phyloP scores from a whole-genome alignment of 768 basidiomycete genomes.

The Cystobasidium ongulense region DNA sequence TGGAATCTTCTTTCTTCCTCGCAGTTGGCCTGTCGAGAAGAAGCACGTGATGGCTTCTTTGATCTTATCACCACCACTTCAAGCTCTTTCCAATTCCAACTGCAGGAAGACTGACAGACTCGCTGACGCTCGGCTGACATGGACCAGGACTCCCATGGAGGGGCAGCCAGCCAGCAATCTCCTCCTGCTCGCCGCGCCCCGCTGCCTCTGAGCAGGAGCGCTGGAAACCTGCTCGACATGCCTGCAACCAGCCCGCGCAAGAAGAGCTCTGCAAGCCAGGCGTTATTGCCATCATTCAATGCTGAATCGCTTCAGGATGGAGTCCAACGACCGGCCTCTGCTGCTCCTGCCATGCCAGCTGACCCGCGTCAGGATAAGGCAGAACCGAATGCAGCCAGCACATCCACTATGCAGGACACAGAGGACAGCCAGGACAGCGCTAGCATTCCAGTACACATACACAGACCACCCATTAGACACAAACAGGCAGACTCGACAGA shows the following conservation, averaged over 20 bases:
- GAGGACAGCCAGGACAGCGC: not conserved
- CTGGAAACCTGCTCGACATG: not conserved
- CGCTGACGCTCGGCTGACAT: no score
- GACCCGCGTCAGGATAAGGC: not conserved
- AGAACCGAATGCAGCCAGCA: not conserved
- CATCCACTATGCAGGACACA: not conserved
- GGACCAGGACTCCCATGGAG: no score
- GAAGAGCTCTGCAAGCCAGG: not conserved
- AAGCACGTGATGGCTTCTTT: slow-evolving; percentile 10
- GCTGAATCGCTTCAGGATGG: not conserved
- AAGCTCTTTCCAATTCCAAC: no score
- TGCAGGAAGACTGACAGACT: not conserved
- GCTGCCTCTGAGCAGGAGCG: not conserved
- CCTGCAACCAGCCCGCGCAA: not conserved
- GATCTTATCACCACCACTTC: no score
- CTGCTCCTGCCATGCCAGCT: not conserved
- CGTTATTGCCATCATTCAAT: not conserved
- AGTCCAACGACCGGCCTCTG: not conserved
- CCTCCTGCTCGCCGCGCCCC: not conserved
- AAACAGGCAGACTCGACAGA: not conserved
- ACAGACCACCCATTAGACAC: not conserved
- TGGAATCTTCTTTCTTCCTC: not conserved
- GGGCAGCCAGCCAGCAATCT: no score
- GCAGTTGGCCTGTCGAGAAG: no score
- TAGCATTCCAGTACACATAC: not conserved